Conservation (phyloP, 2,329 filamentous ascomycete genomes). For the Aspergillus fumigatiaffinis region DNA sequence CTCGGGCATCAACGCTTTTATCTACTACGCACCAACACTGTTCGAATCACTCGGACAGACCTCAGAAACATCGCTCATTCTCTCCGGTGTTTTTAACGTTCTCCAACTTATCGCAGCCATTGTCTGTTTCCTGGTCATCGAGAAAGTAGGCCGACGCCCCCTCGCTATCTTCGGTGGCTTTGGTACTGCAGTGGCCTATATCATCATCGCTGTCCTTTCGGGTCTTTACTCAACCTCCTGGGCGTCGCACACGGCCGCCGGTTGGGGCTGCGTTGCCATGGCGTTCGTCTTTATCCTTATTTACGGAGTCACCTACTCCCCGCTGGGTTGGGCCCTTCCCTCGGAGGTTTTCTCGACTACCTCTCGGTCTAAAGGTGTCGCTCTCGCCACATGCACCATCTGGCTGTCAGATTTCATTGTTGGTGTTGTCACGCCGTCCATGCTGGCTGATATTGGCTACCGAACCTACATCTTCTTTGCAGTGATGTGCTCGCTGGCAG, state of each 20-base stretch:
- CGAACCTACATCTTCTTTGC: slow-evolving; percentile 55
- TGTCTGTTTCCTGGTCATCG: slow-evolving; percentile 25
- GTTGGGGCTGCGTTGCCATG: slow-evolving; percentile 15
- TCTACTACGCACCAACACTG: slow-evolving; percentile 47
- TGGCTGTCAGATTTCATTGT: slow-evolving; percentile 41
- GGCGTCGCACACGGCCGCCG: slow-evolving; percentile 16
- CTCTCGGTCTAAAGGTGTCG: slow-evolving; percentile 34
- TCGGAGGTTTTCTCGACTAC: slow-evolving; percentile 34
- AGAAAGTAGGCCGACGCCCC: slow-evolving; percentile 25
- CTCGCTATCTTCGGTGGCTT: slow-evolving; percentile 23
- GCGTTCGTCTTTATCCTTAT: slow-evolving; percentile 14
- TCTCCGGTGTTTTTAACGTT: slow-evolving; percentile 32
- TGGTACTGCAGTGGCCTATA: slow-evolving; percentile 23
- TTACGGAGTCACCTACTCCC: slow-evolving; percentile 26
- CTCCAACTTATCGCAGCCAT: slow-evolving; percentile 28
- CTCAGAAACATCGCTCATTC: slow-evolving; percentile 11
- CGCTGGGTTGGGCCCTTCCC: slow-evolving; percentile 35
- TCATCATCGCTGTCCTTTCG: slow-evolving; percentile 26
- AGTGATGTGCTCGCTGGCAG: slow-evolving; percentile 44
- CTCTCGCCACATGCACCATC: slow-evolving; percentile 28
- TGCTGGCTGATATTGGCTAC: slow-evolving; percentile 52
- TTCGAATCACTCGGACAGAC: slow-evolving; percentile 31
- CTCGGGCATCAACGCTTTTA: slow-evolving; percentile 42
- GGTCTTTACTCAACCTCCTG: slow-evolving; percentile 17
- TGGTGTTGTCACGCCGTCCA: slow-evolving; percentile 59